Evolutionary conservation across 2,329 filamentous ascomycete species (phyloP).

Genomic region (Phaeosphaeria sp.): DNA sequence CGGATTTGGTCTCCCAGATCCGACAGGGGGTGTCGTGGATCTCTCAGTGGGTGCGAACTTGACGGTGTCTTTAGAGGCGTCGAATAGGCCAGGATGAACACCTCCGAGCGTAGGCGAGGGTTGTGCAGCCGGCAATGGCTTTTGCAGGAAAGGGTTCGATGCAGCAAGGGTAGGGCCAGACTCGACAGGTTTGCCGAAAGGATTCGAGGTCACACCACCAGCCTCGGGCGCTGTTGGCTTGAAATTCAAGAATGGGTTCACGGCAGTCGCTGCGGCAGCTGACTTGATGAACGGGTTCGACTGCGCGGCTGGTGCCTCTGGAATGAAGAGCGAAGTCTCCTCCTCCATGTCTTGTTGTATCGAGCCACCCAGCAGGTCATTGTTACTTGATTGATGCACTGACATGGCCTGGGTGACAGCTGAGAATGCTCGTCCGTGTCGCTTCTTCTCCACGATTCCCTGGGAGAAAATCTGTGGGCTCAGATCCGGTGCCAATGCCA

Average conservation of each 20-base stretch:
- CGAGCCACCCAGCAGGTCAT: constrained; percentile 58
- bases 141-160: not conserved
- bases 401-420: constrained; percentile 65
- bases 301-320: constrained; percentile 30
- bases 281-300: constrained; percentile 20
- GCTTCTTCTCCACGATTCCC: constrained; percentile 64
- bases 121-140: not conserved
- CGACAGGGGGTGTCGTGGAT: not conserved
- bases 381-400: constrained; percentile 57
- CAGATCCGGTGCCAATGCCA: constrained; percentile 31
- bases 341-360: constrained; percentile 31
- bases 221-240: not conserved
- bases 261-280: not conserved
- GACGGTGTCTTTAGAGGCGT: constrained; percentile 34
- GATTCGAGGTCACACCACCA: constrained; percentile 24
- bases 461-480: constrained; percentile 62
- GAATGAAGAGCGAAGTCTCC: constrained; percentile 51
- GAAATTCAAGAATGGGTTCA: constrained; percentile 1
- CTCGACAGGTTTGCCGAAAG: constrained; percentile 19
- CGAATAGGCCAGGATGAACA: constrained; percentile 36
- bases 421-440: constrained; percentile 61
- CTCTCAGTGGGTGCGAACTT: constrained; percentile 27
- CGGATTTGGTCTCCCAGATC: not conserved
- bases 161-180: not conserved
- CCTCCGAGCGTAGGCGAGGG: not conserved